A percentile compares a stretch with the other conserved stretches of the same genome.
Conservation (phyloP, 1,284 basidiomycete genomes). For the Marasmius oreades region DNA sequence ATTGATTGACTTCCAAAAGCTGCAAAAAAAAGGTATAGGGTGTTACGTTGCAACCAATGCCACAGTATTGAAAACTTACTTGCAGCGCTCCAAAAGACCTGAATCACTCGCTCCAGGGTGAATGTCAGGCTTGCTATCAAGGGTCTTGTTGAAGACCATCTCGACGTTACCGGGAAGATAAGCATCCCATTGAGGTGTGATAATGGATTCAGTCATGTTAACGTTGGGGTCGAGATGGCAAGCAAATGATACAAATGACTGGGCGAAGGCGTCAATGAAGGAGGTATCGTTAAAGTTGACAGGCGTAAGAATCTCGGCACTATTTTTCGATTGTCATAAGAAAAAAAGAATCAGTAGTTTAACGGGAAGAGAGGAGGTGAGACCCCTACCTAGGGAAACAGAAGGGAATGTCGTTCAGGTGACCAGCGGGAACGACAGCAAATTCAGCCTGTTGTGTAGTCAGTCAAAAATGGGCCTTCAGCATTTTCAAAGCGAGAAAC, state of each 20-base stretch:
- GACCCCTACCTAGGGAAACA: slow-evolving; percentile 14
- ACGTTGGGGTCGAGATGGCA: slow-evolving; percentile 21
- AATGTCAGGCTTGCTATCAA: slow-evolving; percentile 1
- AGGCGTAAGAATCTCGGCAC: background rate
- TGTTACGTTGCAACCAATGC: background rate
- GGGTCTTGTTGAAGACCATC: slow-evolving; percentile 22
- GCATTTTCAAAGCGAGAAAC: background rate
- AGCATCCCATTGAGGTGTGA: slow-evolving; percentile 21
- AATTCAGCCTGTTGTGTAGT: slow-evolving; percentile 6
- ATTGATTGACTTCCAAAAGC: slow-evolving; percentile 13
- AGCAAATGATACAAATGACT: slow-evolving; percentile 21
- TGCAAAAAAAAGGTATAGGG: background rate
- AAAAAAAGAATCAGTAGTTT: background rate
- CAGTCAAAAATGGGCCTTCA: background rate
- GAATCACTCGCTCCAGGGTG: background rate
- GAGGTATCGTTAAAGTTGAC: slow-evolving; percentile 19
- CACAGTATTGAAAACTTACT: slow-evolving; percentile 3
- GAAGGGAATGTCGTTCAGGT: slow-evolving; percentile 19
- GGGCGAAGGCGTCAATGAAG: slow-evolving; percentile 22
- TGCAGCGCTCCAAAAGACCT: slow-evolving; percentile 12
- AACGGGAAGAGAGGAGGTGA: background rate
- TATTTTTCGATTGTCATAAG: background rate
- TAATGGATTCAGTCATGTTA: slow-evolving; percentile 15
- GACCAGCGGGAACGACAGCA: slow-evolving; percentile 16
- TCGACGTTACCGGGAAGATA: slow-evolving; percentile 12